Evolutionary conservation across 352 stramenopile genomes (phyloP).

Genomic region (Phytophthora niederhauseri): DNA sequence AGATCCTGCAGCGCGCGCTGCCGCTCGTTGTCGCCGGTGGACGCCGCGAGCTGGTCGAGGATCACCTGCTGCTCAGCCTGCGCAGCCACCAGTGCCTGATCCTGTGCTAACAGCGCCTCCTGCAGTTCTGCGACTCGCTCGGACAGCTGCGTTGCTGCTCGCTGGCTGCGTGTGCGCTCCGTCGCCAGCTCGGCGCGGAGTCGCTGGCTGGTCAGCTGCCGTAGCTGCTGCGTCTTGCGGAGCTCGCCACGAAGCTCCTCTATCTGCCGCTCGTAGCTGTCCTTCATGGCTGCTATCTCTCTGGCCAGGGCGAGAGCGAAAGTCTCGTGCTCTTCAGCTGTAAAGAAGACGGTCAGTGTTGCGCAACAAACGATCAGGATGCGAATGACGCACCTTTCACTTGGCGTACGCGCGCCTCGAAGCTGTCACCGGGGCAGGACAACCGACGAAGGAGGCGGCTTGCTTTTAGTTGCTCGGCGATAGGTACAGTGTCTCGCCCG

Average conservation of each 20-base stretch:
- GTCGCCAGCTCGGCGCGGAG: conserved; percentile 54
- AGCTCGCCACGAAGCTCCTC: conserved; percentile 69
- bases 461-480: conserved; percentile 60
- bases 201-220: conserved; percentile 48
- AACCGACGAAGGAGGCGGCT: conserved; percentile 34
- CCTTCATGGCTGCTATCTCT: conserved; percentile 74
- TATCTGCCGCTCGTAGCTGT: conserved; percentile 69
- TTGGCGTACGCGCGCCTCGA: conserved; percentile 26
- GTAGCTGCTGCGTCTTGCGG: conserved; percentile 46
- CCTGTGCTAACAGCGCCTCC: conserved; percentile 37
- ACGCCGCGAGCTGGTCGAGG: conserved; percentile 37
- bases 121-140: conserved; percentile 53
- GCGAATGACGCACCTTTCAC: conserved; percentile 25
- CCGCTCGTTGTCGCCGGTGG: conserved; percentile 29
- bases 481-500: conserved; percentile 53
- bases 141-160: conserved; percentile 44
- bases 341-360: conserved; percentile 18
- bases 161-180: conserved; percentile 55
- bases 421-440: conserved; percentile 16
- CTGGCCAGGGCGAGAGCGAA: conserved; percentile 72
- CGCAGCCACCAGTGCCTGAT: conserved; percentile 19
- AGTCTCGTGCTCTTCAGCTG: conserved; percentile 72
- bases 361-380: neutral
- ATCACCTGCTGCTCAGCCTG: conserved; percentile 51
- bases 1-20: conserved; percentile 34